phyloP scores from a whole-genome alignment of 2,329 filamentous ascomycete species.

The Ceratocystis variospora region DNA sequence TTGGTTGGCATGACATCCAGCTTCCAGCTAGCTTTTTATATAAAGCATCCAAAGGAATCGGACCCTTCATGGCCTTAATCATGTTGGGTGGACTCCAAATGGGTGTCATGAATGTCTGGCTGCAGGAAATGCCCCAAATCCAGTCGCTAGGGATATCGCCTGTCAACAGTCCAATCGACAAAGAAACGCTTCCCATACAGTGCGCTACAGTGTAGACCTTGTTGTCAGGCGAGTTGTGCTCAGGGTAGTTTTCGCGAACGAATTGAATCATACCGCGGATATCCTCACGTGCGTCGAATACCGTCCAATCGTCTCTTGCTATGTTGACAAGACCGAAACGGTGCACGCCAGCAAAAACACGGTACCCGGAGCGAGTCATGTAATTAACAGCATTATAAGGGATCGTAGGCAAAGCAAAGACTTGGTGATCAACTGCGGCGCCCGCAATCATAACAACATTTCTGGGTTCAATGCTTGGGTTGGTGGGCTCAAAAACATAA shows the following conservation, averaged over 20 bases:
- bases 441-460: slow-evolving; percentile 50
- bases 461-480: slow-evolving; percentile 28
- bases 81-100: slow-evolving; percentile 43
- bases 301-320: slow-evolving; percentile 41
- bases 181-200: slow-evolving; percentile 50
- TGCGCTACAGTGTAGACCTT: slow-evolving; percentile 46
- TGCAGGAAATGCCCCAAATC: slow-evolving; percentile 44
- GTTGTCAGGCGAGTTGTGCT: slow-evolving; percentile 21
- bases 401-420: slow-evolving; percentile 49
- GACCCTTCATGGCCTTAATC: slow-evolving; percentile 38
- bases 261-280: slow-evolving; percentile 41
- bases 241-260: slow-evolving; percentile 32
- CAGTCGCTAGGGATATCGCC: slow-evolving; percentile 44
- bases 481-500: slow-evolving; percentile 43
- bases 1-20: slow-evolving; percentile 43
- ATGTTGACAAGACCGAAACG: slow-evolving; percentile 42
- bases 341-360: slow-evolving; percentile 43
- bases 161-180: slow-evolving; percentile 45
- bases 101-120: slow-evolving; percentile 51
- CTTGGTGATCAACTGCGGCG: slow-evolving; percentile 48
- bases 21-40: slow-evolving; percentile 36
- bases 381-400: slow-evolving; percentile 50
- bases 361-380: slow-evolving; percentile 46
- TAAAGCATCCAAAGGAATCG: slow-evolving; percentile 36
- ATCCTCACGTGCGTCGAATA: slow-evolving; percentile 46